phyloP scores from a whole-genome alignment of 257 asterid species.

The Solanum virginianum region DNA sequence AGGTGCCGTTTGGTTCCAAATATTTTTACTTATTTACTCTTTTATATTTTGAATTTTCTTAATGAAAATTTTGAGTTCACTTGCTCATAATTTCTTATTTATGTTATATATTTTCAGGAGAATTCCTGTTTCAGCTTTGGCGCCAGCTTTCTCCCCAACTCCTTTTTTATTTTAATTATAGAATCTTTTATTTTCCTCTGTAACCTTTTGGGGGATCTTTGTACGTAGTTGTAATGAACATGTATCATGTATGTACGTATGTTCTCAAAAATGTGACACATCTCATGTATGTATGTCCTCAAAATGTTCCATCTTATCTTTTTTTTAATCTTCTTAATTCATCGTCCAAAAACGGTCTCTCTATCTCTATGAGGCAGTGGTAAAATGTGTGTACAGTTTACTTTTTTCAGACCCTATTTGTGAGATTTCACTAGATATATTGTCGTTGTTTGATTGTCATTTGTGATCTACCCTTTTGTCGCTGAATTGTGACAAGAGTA shows the following conservation, averaged over 20 bases:
- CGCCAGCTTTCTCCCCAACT: constrained; percentile 33
- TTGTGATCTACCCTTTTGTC: neutral
- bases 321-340: neutral
- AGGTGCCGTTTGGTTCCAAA: no score
- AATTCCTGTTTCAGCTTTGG: constrained; percentile 3
- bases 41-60: neutral
- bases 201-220: neutral
- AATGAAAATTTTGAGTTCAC: neutral
- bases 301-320: neutral
- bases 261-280: neutral
- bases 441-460: neutral
- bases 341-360: rapidly evolving
- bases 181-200: neutral
- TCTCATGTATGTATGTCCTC: neutral
- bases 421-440: no score
- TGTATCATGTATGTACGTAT: neutral
- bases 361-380: no score
- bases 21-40: no score
- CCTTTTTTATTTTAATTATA: constrained; percentile 47
- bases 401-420: no score
- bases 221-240: neutral
- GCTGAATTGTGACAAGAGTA: no score
- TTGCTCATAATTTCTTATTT: neutral
- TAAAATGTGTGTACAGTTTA: no score
- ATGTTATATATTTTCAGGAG: constrained; percentile 23